phyloP scores from a whole-genome alignment of 495 filamentous ascomycete genomes.

The Xylaria intraflava region DNA sequence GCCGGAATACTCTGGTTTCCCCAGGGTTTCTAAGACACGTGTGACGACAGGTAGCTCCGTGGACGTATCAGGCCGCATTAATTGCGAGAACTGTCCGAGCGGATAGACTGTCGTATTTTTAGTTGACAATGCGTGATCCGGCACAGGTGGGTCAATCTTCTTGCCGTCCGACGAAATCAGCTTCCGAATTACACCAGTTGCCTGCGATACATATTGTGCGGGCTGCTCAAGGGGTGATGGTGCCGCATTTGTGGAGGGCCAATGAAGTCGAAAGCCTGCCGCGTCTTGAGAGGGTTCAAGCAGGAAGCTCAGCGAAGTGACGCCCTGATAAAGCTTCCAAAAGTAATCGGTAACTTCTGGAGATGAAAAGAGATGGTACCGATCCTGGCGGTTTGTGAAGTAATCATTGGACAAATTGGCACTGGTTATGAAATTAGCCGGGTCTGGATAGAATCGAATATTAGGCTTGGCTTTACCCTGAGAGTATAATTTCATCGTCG shows the following conservation, averaged over 20 bases:
- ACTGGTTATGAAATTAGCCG: conserved; percentile 29
- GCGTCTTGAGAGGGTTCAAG: conserved; percentile 54
- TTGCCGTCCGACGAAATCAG: conserved; percentile 47
- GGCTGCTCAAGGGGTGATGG: conserved; percentile 66
- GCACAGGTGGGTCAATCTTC: not conserved
- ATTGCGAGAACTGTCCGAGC: conserved; percentile 74
- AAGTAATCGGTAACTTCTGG: conserved; percentile 78
- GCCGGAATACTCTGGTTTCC: conserved; percentile 50
- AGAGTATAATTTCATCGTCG: conserved; percentile 93
- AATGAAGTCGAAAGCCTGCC: conserved; percentile 65
- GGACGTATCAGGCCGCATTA: conserved; percentile 70
- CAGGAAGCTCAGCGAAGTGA: conserved; percentile 75
- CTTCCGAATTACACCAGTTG: conserved; percentile 57
- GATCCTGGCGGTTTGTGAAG: conserved; percentile 90
- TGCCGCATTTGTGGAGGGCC: conserved; percentile 69
- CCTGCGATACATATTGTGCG: conserved; percentile 56
- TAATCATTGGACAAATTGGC: conserved; percentile 93
- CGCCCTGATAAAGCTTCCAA: conserved; percentile 62
- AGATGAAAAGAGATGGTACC: conserved; percentile 87
- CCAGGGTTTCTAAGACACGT: conserved; percentile 61
- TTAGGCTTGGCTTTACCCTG: conserved; percentile 51
- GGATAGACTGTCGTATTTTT: conserved; percentile 76
- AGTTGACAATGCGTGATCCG: conserved; percentile 10
- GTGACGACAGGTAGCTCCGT: conserved; percentile 82
- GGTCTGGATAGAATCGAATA: not conserved